Conservation (phyloP, 148 eudicot genomes). For the Chenopodium berlandieri region DNA sequence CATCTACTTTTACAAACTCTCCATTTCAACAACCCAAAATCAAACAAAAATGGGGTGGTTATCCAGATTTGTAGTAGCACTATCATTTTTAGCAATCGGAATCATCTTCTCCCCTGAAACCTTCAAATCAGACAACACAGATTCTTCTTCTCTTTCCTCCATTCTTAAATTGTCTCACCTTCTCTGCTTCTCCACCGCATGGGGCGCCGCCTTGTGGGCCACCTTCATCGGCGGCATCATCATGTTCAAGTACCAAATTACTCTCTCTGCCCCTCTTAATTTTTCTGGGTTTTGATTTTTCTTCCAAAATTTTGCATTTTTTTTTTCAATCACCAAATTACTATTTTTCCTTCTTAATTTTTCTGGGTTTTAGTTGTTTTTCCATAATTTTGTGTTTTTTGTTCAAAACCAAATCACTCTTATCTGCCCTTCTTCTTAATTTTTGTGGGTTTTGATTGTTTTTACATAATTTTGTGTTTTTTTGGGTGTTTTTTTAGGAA, state of each 20-base stretch:
- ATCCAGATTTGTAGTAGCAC: conserved; percentile 63
- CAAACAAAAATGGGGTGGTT: conserved; percentile 63
- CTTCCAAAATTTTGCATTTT: not conserved
- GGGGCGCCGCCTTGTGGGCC: conserved; percentile 95
- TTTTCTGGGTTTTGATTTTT: not conserved
- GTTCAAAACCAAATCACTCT: no score
- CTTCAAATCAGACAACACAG: conserved; percentile 43
- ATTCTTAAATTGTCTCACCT: conserved; percentile 64
- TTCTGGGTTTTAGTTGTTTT: not conserved
- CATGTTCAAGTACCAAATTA: conserved; percentile 74
- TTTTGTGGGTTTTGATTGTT: not conserved
- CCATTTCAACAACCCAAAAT: not conserved
- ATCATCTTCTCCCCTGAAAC: conserved; percentile 82
- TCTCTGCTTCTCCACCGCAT: conserved; percentile 87
- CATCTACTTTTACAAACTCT: no score
- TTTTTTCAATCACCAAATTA: not conserved
- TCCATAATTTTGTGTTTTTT: not conserved
- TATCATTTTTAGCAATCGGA: conserved; percentile 72
- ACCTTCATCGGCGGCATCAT: conserved; percentile 98
- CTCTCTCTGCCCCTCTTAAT: not conserved
- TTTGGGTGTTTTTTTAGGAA: conserved; percentile 43
- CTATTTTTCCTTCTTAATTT: not conserved
- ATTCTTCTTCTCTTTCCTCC: conserved; percentile 31
- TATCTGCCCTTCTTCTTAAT: not conserved
- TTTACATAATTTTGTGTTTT: not conserved